Evolutionary conservation across 1,284 basidiomycete genomes (phyloP).

Genomic region (Cutaneotrichosporon curvatum): DNA sequence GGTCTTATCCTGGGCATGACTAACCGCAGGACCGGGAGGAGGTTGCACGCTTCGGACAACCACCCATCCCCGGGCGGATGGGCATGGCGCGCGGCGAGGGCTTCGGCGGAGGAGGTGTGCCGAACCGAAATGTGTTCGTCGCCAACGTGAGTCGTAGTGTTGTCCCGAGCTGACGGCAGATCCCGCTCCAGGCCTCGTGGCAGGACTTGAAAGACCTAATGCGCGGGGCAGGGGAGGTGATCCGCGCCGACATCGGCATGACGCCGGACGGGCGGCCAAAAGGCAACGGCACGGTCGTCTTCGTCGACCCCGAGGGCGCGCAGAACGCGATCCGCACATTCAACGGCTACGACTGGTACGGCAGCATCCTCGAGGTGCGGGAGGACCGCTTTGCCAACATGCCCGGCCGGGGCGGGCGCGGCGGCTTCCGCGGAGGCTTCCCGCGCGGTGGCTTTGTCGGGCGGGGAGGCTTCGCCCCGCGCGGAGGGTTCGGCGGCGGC

Average conservation of each 20-base stretch:
- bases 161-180: conserved; percentile 48
- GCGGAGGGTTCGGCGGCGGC: conserved; percentile 48
- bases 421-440: conserved; percentile 56
- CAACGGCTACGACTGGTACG: conserved; percentile 90
- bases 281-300: conserved; percentile 91
- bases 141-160: conserved; percentile 61
- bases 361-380: conserved; percentile 81
- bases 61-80: conserved; percentile 86
- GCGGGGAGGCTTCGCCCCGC: conserved; percentile 5
- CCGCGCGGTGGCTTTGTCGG: no score
- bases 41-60: conserved; percentile 86
- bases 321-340: conserved; percentile 90
- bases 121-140: conserved; percentile 74
- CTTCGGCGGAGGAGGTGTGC: conserved; percentile 54
- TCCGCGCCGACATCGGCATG: conserved; percentile 89
- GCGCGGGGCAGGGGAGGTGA: conserved; percentile 85
- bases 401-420: conserved; percentile 38
- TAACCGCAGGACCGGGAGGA: conserved; percentile 79
- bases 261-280: conserved; percentile 86
- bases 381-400: conserved; percentile 88
- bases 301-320: conserved; percentile 83
- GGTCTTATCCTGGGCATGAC: conserved; percentile 12
- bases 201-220: conserved; percentile 97
- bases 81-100: conserved; percentile 72
- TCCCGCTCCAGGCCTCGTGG: conserved; percentile 94